Evolutionary conservation across 192 early-diverging fungal species (phyloP), one percentile per base, ranked within the genome.

Genomic region (Backusella sp.): DNA sequence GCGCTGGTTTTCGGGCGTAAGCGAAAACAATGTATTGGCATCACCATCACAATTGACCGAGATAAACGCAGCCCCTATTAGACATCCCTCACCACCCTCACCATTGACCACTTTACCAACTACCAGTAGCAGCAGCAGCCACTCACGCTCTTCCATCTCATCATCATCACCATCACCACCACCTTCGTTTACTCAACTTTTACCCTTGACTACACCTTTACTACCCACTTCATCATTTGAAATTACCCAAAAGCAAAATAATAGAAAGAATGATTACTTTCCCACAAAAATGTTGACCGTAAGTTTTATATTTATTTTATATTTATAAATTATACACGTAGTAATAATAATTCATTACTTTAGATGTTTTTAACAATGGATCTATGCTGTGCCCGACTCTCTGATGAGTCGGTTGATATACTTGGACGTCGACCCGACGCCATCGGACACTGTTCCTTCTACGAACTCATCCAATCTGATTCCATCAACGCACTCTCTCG

Each of bases 331-430:
- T 70, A 39, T 39, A 39, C 37, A 12, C 19, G 7, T 36, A 62
- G 44, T 65, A 59, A 36, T 36, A 30, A 53, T 2, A 44, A n/a
- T 7, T n/a, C 3, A 34, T 44, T 17, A 44, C 15, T 11, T 11
- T 67, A 79, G 78, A 66, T 79, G 11, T 86, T 87, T 74, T 73
- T 89, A 35, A 82, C 88, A 3, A 83, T 84, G 81, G 81, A 84
- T 34, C 62, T 84, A 28, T 77, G 83, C 53, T 89, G 86, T 49
- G 86, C 88, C 7, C 77, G 84, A 26, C 85, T 84, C 23, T 87
- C 86, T 6, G 86, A 89, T 69, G 88, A 87, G 62, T 85, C 80
- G 1, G 68, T 84, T 8, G 80, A 77, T 11, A 74, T 86, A 19
- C 77, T 85, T 72, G 85, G 84, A 12, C 83, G 81, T 52, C 82